Evolutionary conservation across 1,139 yeast species (phyloP).

Genomic region (Debaryomyces coudertii): DNA sequence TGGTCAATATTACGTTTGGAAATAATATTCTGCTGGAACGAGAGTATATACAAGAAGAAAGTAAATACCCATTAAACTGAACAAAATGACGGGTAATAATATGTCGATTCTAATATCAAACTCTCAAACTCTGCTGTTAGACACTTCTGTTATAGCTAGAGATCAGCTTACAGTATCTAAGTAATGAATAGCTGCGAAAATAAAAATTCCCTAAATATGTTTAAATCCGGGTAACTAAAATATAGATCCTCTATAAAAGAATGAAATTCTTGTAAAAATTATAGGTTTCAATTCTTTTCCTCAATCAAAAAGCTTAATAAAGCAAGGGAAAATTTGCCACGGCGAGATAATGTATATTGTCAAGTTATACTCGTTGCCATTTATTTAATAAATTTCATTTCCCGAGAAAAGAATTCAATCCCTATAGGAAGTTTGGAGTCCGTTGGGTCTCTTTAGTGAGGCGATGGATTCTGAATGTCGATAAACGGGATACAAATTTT

Average conservation of each 20-base stretch:
- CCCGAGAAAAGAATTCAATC: conserved; percentile 53
- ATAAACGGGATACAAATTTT: conserved; percentile 53
- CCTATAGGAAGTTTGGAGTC: conserved; percentile 64
- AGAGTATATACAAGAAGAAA: too few species aligned
- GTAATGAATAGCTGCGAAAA: conserved; percentile 1
- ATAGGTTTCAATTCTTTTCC: conserved; percentile 26
- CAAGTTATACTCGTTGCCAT: conserved; percentile 73
- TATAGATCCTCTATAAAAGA: not conserved
- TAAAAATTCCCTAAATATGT: not conserved
- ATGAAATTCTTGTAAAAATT: conserved; percentile 1
- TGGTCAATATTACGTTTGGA: too few species aligned
- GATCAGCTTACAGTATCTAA: not conserved
- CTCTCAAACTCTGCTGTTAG: too few species aligned
- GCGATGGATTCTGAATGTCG: conserved; percentile 67
- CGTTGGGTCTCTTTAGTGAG: conserved; percentile 52
- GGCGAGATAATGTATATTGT: conserved; percentile 63
- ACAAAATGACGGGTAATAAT: too few species aligned
- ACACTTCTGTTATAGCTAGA: not conserved
- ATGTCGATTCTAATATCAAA: too few species aligned
- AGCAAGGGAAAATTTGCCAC: conserved; percentile 69
- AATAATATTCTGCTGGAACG: too few species aligned
- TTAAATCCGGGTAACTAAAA: conserved; percentile 9
- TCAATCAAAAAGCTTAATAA: conserved; percentile 58
- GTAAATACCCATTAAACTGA: too few species aligned
- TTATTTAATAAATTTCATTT: conserved; percentile 38